phyloP scores from a whole-genome alignment of 2,329 filamentous ascomycete genomes.

The Pestalotiopsis sp. region DNA sequence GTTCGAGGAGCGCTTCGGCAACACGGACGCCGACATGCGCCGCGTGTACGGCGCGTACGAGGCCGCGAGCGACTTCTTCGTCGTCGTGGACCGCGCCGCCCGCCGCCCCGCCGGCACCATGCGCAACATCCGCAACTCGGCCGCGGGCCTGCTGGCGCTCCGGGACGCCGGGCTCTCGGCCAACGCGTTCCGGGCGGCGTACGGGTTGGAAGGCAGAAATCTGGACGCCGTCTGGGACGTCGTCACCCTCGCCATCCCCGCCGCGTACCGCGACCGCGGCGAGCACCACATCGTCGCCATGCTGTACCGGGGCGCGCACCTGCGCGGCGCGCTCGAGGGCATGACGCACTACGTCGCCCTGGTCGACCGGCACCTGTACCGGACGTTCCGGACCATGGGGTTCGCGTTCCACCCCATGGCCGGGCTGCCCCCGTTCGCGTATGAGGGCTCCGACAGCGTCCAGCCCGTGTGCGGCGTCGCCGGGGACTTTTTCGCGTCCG shows the following conservation, averaged over 20 bases:
- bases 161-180: constrained; percentile 12
- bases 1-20: constrained; percentile 16
- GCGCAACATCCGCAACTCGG: constrained; percentile 9
- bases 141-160: constrained; percentile 14
- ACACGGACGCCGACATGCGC: constrained; percentile 15
- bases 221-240: constrained; percentile 16
- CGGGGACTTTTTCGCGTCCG: constrained; percentile 9
- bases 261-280: constrained; percentile 7
- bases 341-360: constrained; percentile 16
- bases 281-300: constrained; percentile 15
- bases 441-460: constrained; percentile 16
- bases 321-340: constrained; percentile 9
- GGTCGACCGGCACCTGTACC: constrained; percentile 13
- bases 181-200: constrained; percentile 5
- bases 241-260: constrained; percentile 14
- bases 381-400: constrained; percentile 14
- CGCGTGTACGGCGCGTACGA: constrained; percentile 15
- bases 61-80: constrained; percentile 15
- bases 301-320: constrained; percentile 16
- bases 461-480: constrained; percentile 11
- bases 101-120: constrained; percentile 11
- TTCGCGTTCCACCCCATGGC: constrained; percentile 14
- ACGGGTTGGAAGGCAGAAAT: constrained; percentile 9
- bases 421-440: constrained; percentile 7
- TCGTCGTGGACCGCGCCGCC: constrained; percentile 13